Conservation (phyloP, 1,139 yeast species). For the Entelexis sorbosivorans region DNA sequence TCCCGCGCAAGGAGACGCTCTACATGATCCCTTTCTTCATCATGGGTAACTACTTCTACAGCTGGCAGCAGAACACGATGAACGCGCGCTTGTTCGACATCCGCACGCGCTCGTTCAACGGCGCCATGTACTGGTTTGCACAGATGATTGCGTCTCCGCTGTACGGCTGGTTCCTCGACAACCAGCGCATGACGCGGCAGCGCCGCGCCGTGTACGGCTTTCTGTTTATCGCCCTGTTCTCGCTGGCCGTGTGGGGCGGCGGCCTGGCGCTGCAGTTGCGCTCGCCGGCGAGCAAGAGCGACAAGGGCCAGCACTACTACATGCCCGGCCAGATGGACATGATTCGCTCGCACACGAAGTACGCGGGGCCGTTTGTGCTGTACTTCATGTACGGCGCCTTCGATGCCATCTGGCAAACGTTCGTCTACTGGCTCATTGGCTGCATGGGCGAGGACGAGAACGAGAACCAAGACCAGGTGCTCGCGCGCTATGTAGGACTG, state of each 20-base stretch:
- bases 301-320: conserved; percentile 25
- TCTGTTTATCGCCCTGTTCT: conserved; percentile 34
- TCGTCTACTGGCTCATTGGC: conserved; percentile 47
- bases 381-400: conserved; percentile 50
- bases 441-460: conserved; percentile 34
- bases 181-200: conserved; percentile 34
- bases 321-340: conserved; percentile 33
- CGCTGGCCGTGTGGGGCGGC: conserved; percentile 52
- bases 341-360: conserved; percentile 33
- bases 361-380: conserved; percentile 50
- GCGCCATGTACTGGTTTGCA: conserved; percentile 48
- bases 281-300: conserved; percentile 31
- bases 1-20: conserved; percentile 35
- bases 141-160: conserved; percentile 47
- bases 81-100: conserved; percentile 48
- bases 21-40: conserved; percentile 43
- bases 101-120: conserved; percentile 51
- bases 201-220: conserved; percentile 42
- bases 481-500: conserved; percentile 50
- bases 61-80: conserved; percentile 51
- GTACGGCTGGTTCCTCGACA: conserved; percentile 42
- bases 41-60: conserved; percentile 55
- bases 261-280: conserved; percentile 44
- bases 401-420: conserved; percentile 51
- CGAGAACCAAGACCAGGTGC: conserved; percentile 16